phyloP scores from a whole-genome alignment of 106 monocot species.

The Dioscorea zingiberensis region DNA sequence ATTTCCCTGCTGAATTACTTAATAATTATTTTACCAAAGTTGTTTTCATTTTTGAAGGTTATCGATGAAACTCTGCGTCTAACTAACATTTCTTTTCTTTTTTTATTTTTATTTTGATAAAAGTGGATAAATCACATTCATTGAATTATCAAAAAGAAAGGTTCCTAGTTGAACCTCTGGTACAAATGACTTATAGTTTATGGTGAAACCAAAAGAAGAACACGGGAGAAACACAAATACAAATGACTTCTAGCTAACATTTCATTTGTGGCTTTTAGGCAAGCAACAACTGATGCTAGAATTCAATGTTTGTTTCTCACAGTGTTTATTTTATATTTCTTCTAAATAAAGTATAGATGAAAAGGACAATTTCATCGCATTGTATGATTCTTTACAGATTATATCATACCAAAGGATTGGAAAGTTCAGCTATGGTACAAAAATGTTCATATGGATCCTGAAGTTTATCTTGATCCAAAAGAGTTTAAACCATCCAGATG shows the following conservation, averaged over 20 bases:
- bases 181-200: no score
- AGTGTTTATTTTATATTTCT: not conserved
- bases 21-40: no score
- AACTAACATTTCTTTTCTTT: no score
- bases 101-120: no score
- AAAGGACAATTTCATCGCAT: not conserved
- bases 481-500: slow-evolving; percentile 85
- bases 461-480: slow-evolving; percentile 63
- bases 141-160: no score
- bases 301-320: slow-evolving; percentile 71
- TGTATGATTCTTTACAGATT: slow-evolving; percentile 40
- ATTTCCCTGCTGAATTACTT: no score
- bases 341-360: not conserved
- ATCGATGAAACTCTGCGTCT: slow-evolving; percentile 90
- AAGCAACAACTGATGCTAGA: slow-evolving; percentile 49
- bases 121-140: no score
- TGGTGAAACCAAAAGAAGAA: no score
- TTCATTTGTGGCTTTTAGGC: slow-evolving; percentile 77
- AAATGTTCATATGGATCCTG: slow-evolving; percentile 82
- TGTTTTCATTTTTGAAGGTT: no score
- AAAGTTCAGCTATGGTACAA: slow-evolving; percentile 80
- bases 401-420: slow-evolving; percentile 90
- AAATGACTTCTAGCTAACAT: slow-evolving; percentile 60
- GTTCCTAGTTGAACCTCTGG: no score
- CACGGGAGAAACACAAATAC: no score